A percentile compares a stretch with the other conserved stretches of the same genome.
phyloP scores from a whole-genome alignment of 305 asterid species.

The Fraxinus sp. region DNA sequence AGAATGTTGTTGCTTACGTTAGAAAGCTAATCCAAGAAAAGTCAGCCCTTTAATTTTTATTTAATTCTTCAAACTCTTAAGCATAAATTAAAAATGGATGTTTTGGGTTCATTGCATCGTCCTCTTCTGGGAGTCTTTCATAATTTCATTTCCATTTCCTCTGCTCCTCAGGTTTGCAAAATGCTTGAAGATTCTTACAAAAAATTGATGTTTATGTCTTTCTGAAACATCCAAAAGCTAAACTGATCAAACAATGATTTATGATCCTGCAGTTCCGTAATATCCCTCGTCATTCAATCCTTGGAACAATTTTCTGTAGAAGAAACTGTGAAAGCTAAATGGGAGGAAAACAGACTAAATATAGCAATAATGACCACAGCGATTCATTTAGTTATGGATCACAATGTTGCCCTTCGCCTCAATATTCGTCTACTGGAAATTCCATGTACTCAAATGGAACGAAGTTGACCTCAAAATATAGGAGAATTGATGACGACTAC shows the following conservation, averaged over 20 bases:
- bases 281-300: not conserved
- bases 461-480: constrained; percentile 17
- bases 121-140: not conserved
- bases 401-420: constrained; percentile 24
- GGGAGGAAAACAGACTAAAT: constrained; percentile 37
- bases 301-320: not conserved
- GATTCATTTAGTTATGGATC: constrained; percentile 17
- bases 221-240: not conserved
- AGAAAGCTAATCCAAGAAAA: not conserved
- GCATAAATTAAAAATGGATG: not conserved
- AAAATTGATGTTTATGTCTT: not conserved
- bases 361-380: not conserved
- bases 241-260: not conserved
- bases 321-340: not conserved
- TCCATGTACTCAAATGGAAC: constrained; percentile 15
- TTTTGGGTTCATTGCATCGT: not conserved
- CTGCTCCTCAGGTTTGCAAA: not conserved
- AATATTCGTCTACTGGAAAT: constrained; percentile 3
- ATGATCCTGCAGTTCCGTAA: not conserved
- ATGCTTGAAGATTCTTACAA: not conserved
- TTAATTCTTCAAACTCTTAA: not conserved
- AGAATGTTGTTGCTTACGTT: not conserved
- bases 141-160: not conserved
- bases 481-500: constrained; percentile 37
- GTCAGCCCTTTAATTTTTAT: not conserved